Base-by-base conservation (phyloP, 805 yeast genomes). In the Torulaspora microellipsoides region DNA sequence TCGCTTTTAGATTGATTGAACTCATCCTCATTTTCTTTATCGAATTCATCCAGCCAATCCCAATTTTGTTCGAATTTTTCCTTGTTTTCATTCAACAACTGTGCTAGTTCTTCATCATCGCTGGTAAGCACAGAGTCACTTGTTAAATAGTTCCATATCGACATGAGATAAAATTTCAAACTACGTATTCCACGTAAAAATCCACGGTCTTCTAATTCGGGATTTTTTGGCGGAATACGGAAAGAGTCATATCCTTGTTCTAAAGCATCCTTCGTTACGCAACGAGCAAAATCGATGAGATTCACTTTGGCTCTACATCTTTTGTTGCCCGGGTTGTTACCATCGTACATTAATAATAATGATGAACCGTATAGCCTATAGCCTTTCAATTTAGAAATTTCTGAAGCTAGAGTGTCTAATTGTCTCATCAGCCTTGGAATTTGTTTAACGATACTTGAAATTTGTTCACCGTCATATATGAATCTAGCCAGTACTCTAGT, bases 211-310 rank as follows among this genome's bases (percentile, higher is more conserved):
- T 87, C 81, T 12, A 42, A 34, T 8, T 71, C 65, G 1, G 78
- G 77, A 54, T 81, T 80, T 32, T 62, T 69, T 1, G 97, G 96
- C 3, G 96, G 95, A 41, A 80, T 83, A 1, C 77, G 72, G 13
- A 75, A 72, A 11, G 64, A 55, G 12, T 61, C 61, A 0, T 72
- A 66, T 13, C 70, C 56, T 49, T 54, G 58, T 11, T 50, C 45
- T 32, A 70, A 68, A 45, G 76, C 77, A 34, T 78, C 82, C 2
- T 79, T 79, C 27, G 88, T 84, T 12, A 88, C 83, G 57, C 95
- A 85, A 60, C 90, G 95, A 1, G 98, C 98, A 72, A 93, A 93
- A 67, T 93, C 99, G 53, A 93, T 93, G 43, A 95, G 75, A 49
- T 89, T 78, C n/a, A 89, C 79, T 48, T 64, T 65, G 30, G 67